A percentile compares a stretch with the other conserved stretches of the same genome.
phyloP scores from a whole-genome alignment of 495 filamentous ascomycete genomes.

The Penicillium paradoxum region DNA sequence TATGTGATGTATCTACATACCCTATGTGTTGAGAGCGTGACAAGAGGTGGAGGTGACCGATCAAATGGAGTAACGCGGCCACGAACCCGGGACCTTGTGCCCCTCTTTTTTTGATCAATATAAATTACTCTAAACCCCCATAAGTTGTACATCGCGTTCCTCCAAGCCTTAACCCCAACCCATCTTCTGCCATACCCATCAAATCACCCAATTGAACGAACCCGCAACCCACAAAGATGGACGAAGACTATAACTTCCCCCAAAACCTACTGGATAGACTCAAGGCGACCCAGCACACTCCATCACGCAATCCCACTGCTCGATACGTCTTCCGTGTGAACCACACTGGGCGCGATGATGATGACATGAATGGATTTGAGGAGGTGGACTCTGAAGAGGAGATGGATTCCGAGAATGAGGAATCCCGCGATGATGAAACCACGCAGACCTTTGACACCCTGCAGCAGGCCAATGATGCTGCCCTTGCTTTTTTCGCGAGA shows the following conservation, averaged over 20 bases:
- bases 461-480: not conserved
- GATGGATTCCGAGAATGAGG: not conserved
- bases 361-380: not conserved
- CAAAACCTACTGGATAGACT: slow-evolving; percentile 6
- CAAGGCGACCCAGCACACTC: not conserved
- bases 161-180: not conserved
- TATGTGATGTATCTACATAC: not conserved
- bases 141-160: not conserved
- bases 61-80: not conserved
- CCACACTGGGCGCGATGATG: not conserved
- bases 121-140: not conserved
- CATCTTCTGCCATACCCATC: not conserved
- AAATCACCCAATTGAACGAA: not conserved
- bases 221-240: slow-evolving; percentile 5
- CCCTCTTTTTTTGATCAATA: not conserved
- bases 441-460: not conserved
- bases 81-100: not conserved
- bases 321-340: not conserved
- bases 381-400: not conserved
- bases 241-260: not conserved
- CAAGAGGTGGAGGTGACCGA: not conserved
- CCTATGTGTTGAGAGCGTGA: not conserved
- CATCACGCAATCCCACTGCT: not conserved
- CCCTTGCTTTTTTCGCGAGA: not conserved
- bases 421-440: not conserved